Evolutionary conservation across 345 rosid genomes (phyloP), one percentile per base, ranked within the genome.

Genomic region (Boechera retrofracta): DNA sequence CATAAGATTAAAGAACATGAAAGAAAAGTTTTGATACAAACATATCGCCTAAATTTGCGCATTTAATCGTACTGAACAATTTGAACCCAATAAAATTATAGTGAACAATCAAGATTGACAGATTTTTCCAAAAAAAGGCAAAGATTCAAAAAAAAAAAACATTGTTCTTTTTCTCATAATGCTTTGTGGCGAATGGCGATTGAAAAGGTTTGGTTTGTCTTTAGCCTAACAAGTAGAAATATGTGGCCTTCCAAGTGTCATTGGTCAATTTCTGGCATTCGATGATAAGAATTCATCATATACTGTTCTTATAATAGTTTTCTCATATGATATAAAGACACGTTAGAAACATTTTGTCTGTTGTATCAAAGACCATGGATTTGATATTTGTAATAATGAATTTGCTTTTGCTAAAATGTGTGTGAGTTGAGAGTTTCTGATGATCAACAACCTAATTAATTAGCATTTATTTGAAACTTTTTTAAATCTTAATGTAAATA

Each of bases 201-300:
- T 47, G 60, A 71, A 77, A 71, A 77, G 80, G 76, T 63, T 70
- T 71, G 80, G 72, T 64, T 64, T 77, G 76, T 77, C 76, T 61
- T 77, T 71, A 64, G 53, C 72, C 80, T 55, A 71, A 77, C 67
- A 77, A 64, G 66, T 64, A 77, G 76, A 35, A 60, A 55, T 64
- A 55, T 58, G 80, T 77, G 59, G 76, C 72, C 28, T 55, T 77
- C 72, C 6, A 35, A 44, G 21, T 69, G 64, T 69, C 56, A 28
- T 5, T 55, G 16, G 72, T 76, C 79, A 49, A 51, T 55, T 51
- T 68, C 36, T 48, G 29, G 26, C 60, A 21, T 58, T 66, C 7
- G 67, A 36, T 58, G 60, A 29, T 18, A 67, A 49, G 2, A 10
- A 11, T 8, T 59, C 36, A 21, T 32, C 56, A 31, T 28, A 31